phyloP scores from a whole-genome alignment of 257 asterid genomes.

The Gentiana macrophylla region DNA sequence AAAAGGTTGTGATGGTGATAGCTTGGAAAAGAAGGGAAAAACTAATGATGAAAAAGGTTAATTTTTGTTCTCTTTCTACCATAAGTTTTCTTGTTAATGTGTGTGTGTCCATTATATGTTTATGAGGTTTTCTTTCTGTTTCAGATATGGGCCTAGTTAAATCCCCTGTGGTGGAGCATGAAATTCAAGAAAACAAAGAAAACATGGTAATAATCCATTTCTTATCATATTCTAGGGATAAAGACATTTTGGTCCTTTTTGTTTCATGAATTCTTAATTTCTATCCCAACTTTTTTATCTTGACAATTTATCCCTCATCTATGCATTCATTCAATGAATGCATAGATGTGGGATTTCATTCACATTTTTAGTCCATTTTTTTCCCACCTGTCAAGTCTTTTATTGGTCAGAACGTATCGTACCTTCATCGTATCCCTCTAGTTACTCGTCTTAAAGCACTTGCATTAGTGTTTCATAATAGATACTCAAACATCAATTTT shows the following conservation, averaged over 20 bases:
- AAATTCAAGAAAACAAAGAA: slow-evolving; percentile 66
- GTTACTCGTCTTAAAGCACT: no score
- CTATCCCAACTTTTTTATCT: not conserved
- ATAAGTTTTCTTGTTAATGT: not conserved
- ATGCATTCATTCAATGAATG: not conserved
- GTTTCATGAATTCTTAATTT: not conserved
- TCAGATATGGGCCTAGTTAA: slow-evolving; percentile 29
- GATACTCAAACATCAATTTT: no score
- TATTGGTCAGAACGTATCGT: no score
- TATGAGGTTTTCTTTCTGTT: not conserved
- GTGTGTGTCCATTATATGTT: not conserved
- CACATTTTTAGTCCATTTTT: no score
- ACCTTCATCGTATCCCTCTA: no score
- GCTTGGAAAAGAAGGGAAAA: slow-evolving; percentile 46
- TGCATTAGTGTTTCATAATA: no score
- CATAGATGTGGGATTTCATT: no score
- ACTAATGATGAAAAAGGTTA: slow-evolving; percentile 47
- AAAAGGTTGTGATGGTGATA: slow-evolving; percentile 21
- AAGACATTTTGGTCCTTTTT: not conserved
- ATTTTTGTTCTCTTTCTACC: not conserved
- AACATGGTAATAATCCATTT: slow-evolving; percentile 38
- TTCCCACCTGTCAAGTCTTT: no score
- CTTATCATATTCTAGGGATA: not conserved
- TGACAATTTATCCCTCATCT: not conserved
- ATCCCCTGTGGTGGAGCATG: slow-evolving; percentile 29